Evolutionary conservation across 225 moss, liverwort and hornwort species (phyloP).

Genomic region (Ulota crispa): DNA sequence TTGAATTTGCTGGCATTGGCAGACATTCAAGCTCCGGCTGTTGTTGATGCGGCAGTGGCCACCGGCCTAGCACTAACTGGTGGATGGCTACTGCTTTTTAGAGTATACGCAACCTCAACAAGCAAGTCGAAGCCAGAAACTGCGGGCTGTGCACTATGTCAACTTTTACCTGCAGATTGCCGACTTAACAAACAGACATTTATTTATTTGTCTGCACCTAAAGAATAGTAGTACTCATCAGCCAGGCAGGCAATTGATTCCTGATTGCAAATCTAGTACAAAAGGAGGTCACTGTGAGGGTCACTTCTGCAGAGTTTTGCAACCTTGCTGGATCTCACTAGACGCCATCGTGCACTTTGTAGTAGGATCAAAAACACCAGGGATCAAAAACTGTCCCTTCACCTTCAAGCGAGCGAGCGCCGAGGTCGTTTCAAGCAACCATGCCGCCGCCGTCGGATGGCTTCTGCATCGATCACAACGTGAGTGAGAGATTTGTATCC

Average conservation of each 20-base stretch:
- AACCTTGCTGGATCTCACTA: neutral
- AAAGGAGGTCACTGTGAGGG: neutral
- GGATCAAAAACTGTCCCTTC: neutral
- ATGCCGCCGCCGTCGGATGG: neutral
- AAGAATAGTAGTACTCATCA: no score
- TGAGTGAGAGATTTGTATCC: neutral
- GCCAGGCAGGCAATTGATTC: neutral
- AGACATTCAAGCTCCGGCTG: neutral
- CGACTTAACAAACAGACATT: no score
- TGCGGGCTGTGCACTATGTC: no score
- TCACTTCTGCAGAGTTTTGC: neutral
- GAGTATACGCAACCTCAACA: no score
- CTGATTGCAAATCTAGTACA: neutral
- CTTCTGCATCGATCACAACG: no score
- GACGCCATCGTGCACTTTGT: neutral
- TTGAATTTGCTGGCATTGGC: neutral
- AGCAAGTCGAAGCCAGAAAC: no score
- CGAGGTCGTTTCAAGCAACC: neutral
- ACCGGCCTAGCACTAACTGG: no score
- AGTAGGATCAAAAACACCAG: no score
- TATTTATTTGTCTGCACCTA: neutral
- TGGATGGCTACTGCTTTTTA: no score
- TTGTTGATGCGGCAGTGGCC: no score
- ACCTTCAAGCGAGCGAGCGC: neutral
- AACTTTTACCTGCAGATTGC: no score